Evolutionary conservation across 2,329 filamentous ascomycete species (phyloP).

Genomic region (Penicillium sp.): DNA sequence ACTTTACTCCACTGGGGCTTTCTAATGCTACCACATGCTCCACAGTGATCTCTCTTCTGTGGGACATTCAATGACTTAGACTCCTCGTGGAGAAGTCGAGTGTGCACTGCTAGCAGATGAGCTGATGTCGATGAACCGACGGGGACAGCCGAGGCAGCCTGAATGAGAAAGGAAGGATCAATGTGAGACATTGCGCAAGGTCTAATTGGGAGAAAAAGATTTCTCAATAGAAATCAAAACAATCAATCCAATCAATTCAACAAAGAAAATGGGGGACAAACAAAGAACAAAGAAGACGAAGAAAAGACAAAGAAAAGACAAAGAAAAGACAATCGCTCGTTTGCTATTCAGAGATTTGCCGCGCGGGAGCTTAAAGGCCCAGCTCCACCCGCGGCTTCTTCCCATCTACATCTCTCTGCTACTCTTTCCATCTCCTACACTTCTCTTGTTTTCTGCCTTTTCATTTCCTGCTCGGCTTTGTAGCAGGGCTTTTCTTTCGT

Average conservation of each 20-base stretch:
- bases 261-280: background rate
- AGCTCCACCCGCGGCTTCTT: conserved; percentile 7
- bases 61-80: conserved; percentile 31
- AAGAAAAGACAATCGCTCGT: background rate
- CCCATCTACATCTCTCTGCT: conserved; percentile 7
- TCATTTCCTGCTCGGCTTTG: background rate
- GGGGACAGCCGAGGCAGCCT: conserved; percentile 33
- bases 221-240: background rate
- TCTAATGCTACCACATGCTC: conserved; percentile 41
- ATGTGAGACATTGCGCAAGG: conserved; percentile 21
- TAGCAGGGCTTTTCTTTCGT: background rate
- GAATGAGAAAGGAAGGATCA: conserved; percentile 35
- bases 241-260: background rate
- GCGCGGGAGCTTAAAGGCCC: conserved; percentile 9
- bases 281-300: background rate
- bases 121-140: conserved; percentile 42
- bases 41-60: conserved; percentile 37
- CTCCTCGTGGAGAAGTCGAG: conserved; percentile 34
- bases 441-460: background rate
- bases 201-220: background rate
- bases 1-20: conserved; percentile 30
- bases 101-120: conserved; percentile 40
- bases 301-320: background rate
- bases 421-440: conserved; percentile 1
- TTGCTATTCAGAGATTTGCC: conserved; percentile 7